phyloP scores from a whole-genome alignment of 371 early-diverging fungal species.

The Mucor piriformis region DNA sequence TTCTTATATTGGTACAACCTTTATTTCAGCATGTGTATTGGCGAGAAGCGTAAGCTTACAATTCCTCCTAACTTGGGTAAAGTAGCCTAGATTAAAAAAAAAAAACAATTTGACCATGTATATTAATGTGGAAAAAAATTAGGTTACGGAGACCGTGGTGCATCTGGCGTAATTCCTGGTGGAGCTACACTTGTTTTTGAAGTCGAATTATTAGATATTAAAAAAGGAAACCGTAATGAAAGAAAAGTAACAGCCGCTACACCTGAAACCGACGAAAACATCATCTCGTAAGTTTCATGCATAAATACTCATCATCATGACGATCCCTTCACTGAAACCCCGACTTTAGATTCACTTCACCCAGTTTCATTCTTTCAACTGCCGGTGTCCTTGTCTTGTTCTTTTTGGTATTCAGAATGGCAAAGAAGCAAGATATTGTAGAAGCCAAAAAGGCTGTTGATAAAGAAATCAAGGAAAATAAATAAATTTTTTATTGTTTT shows the following conservation, averaged over 20 bases:
- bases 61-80: constrained; percentile 75
- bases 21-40: constrained; percentile 75
- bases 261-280: background rate
- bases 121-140: background rate
- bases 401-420: constrained; percentile 17
- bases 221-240: constrained; percentile 23
- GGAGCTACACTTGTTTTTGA: constrained; percentile 69
- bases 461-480: constrained; percentile 12
- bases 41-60: constrained; percentile 81
- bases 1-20: constrained; percentile 6
- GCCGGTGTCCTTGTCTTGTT: constrained; percentile 25
- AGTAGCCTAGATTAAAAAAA: constrained; percentile 6
- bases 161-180: constrained; percentile 62
- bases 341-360: constrained; percentile 13
- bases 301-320: background rate
- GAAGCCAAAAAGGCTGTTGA: constrained; percentile 9
- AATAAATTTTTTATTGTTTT: constrained; percentile 5
- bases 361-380: constrained; percentile 31
- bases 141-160: constrained; percentile 63
- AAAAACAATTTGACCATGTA: background rate
- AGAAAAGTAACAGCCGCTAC: background rate
- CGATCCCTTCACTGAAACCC: background rate
- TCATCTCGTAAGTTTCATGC: constrained; percentile 10
- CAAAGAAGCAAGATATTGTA: constrained; percentile 22
- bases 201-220: constrained; percentile 65